A percentile compares a stretch with the other conserved stretches of the same genome.
Evolutionary conservation across 1,139 yeast genomes (phyloP).

Genomic region (Saccharomyces hybrid): DNA sequence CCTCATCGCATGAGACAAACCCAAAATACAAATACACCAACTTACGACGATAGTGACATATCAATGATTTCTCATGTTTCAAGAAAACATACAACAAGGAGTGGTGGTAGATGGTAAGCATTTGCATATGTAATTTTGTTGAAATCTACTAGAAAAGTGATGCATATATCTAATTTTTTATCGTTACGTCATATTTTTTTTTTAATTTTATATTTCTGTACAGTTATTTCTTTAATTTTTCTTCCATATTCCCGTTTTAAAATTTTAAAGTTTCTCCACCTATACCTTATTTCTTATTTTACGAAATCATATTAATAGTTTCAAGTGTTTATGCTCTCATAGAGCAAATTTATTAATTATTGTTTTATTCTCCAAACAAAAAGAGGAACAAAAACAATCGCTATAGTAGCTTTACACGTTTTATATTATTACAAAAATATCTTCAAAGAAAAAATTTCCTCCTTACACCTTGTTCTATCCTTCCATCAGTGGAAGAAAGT

Average conservation of each 20-base stretch:
- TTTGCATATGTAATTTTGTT: neutral
- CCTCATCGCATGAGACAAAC: slow-evolving; percentile 22
- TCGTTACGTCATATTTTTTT: neutral
- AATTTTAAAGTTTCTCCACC: too few species aligned
- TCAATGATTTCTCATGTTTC: slow-evolving; percentile 32
- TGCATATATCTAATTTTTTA: neutral
- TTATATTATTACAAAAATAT: neutral
- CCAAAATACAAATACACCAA: slow-evolving; percentile 17
- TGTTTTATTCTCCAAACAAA: neutral
- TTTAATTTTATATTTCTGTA: neutral
- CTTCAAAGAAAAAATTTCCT: neutral
- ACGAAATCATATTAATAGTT: too few species aligned
- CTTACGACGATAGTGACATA: slow-evolving; percentile 30
- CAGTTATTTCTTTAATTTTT: neutral
- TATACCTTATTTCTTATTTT: too few species aligned
- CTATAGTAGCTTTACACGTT: neutral
- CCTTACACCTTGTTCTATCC: neutral
- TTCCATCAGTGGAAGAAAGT: neutral
- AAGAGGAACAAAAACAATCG: neutral
- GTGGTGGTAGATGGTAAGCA: slow-evolving; percentile 26
- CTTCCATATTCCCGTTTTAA: neutral
- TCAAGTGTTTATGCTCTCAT: too few species aligned
- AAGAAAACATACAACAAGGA: slow-evolving; percentile 25
- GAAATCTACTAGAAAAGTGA: neutral
- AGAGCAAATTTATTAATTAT: too few species aligned